Percentiles rank a stretch among this genome's conserved stretches.
Evolutionary conservation across 805 yeast genomes (phyloP).

Genomic region (Cyberlindnera americana): DNA sequence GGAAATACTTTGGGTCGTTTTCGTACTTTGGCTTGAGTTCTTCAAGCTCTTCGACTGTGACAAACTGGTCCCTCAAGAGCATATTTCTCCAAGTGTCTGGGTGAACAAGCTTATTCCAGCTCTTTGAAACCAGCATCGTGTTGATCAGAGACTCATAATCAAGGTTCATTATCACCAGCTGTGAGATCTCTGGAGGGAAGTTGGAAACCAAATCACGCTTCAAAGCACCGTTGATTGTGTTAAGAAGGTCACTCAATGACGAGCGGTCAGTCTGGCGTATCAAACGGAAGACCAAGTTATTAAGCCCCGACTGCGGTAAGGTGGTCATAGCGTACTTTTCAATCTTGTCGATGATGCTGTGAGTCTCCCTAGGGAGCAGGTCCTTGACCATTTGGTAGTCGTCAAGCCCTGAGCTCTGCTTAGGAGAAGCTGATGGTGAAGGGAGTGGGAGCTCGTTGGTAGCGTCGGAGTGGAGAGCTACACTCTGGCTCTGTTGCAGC

Average conservation of each 20-base stretch:
- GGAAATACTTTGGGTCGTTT: constrained; percentile 10
- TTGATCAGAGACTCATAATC: constrained; percentile 60
- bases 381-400: constrained; percentile 16
- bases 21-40: constrained; percentile 19
- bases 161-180: constrained; percentile 59
- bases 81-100: constrained; percentile 68
- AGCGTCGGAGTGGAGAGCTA: constrained; percentile 5
- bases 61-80: constrained; percentile 57
- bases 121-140: constrained; percentile 59
- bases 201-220: constrained; percentile 68
- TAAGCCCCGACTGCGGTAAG: constrained; percentile 44
- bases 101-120: constrained; percentile 67
- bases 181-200: constrained; percentile 73
- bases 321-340: constrained; percentile 15
- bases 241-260: constrained; percentile 57
- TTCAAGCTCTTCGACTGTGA: constrained; percentile 43
- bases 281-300: constrained; percentile 49
- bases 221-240: constrained; percentile 49
- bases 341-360: constrained; percentile 11
- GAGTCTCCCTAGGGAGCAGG: constrained; percentile 7
- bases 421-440: constrained; percentile 64
- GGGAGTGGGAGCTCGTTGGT: constrained; percentile 53
- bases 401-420: constrained; percentile 30
- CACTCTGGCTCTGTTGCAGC: constrained; percentile 1
- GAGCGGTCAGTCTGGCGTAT: constrained; percentile 56